Evolutionary conservation across 495 filamentous ascomycete genomes (phyloP).

Genomic region (Penicillium chermesinum): DNA sequence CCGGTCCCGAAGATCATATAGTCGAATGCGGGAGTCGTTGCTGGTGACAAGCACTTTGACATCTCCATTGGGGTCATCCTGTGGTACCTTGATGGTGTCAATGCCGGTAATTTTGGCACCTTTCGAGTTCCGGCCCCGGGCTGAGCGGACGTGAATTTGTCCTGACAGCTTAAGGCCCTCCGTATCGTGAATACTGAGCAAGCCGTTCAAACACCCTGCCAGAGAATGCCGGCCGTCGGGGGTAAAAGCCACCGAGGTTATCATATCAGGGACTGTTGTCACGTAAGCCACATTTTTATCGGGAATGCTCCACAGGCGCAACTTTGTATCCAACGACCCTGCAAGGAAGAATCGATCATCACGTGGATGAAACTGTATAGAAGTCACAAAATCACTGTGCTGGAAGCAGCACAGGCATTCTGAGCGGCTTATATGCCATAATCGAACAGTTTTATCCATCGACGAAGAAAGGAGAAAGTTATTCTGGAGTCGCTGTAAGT

Average conservation of each 20-base stretch:
- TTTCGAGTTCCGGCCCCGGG: slow-evolving; percentile 87
- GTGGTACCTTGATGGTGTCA: slow-evolving; percentile 63
- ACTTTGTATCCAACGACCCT: slow-evolving; percentile 85
- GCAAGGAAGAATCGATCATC: slow-evolving; percentile 98
- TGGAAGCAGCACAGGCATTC: slow-evolving; percentile 95
- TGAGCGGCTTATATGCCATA: slow-evolving; percentile 83
- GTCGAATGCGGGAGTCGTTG: slow-evolving; percentile 89
- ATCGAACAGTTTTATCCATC: slow-evolving; percentile 94
- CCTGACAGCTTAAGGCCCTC: slow-evolving; percentile 80
- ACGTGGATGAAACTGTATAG: slow-evolving; percentile 87
- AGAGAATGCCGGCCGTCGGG: slow-evolving; percentile 89
- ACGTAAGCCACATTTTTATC: slow-evolving; percentile 92
- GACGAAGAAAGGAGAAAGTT: slow-evolving; percentile 95
- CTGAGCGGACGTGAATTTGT: slow-evolving; percentile 85
- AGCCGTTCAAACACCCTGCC: slow-evolving; percentile 78
- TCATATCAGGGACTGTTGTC: slow-evolving; percentile 75
- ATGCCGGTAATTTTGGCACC: slow-evolving; percentile 98
- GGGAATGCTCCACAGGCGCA: slow-evolving; percentile 94
- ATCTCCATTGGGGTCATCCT: slow-evolving; percentile 59
- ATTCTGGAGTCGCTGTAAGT: too few species aligned
- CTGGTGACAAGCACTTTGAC: slow-evolving; percentile 87
- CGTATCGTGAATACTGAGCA: slow-evolving; percentile 91
- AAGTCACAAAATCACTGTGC: slow-evolving; percentile 93
- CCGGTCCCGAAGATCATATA: slow-evolving; percentile 84
- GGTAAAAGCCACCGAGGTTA: slow-evolving; percentile 90